Conservation (phyloP, 83 land plant species). For the Isoetes engelmannii region DNA sequence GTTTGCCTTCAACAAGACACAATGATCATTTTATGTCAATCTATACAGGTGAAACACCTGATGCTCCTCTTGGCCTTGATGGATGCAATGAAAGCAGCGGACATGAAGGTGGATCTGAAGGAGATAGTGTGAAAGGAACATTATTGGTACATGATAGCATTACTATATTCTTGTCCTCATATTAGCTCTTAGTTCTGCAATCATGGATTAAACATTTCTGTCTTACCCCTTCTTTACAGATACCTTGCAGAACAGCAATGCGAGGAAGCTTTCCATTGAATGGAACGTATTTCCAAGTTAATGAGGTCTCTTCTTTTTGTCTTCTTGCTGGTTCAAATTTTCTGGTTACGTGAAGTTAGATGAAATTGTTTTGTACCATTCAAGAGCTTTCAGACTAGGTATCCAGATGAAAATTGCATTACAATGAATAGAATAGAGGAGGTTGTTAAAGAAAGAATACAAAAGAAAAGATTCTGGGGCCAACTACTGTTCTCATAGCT, state of each 20-base stretch:
- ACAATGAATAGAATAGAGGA: not conserved
- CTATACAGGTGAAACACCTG: conserved; percentile 57
- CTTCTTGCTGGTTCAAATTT: not conserved
- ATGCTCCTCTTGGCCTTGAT: conserved; percentile 42
- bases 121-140: conserved; percentile 48
- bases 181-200: not conserved
- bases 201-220: not conserved
- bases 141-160: conserved; percentile 34
- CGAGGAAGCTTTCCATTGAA: conserved; percentile 94
- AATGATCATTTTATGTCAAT: too few species aligned
- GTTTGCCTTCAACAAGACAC: not conserved
- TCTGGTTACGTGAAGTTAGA: too few species aligned
- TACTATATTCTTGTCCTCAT: not conserved
- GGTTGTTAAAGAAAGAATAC: too few species aligned
- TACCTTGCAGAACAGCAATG: conserved; percentile 98
- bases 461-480: too few species aligned
- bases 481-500: too few species aligned
- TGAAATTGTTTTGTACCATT: too few species aligned
- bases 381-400: too few species aligned
- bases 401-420: too few species aligned
- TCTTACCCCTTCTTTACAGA: conserved; percentile 34
- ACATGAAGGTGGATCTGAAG: conserved; percentile 22
- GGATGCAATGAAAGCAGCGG: conserved; percentile 18
- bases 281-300: conserved; percentile 99
- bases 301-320: conserved; percentile 55